Percentiles rank a stretch among this genome's conserved stretches.
phyloP scores from a whole-genome alignment of 1,284 basidiomycete species.

The Microbotryomycetes sp. region DNA sequence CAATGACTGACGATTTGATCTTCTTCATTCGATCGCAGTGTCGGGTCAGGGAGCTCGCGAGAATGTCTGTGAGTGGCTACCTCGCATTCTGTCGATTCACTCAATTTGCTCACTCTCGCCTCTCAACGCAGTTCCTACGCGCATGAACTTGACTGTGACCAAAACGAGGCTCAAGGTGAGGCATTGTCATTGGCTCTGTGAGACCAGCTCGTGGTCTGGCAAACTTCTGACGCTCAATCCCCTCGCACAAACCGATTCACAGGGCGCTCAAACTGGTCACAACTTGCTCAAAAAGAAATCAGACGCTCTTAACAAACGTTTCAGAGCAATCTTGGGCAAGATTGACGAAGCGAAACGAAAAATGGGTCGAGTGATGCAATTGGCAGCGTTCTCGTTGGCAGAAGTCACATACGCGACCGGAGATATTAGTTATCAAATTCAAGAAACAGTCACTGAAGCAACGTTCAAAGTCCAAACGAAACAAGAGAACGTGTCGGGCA shows the following conservation, averaged over 20 bases:
- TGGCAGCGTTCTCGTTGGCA: slow-evolving; percentile 95
- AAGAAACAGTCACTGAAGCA: slow-evolving; percentile 62
- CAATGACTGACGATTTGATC: too few species aligned
- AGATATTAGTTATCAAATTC: slow-evolving; percentile 92
- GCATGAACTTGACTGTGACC: slow-evolving; percentile 68
- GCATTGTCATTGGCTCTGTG: slow-evolving; percentile 55
- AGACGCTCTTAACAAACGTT: slow-evolving; percentile 38
- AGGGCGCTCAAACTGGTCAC: slow-evolving; percentile 94
- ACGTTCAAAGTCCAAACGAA: slow-evolving; percentile 88
- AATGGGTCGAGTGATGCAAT: slow-evolving; percentile 98
- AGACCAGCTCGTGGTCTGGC: background rate
- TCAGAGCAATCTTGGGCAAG: slow-evolving; percentile 44
- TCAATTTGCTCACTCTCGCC: background rate
- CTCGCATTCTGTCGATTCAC: background rate
- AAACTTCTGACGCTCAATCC: background rate
- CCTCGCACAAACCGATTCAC: too few species aligned
- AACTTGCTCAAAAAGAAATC: slow-evolving; percentile 93
- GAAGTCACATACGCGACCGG: slow-evolving; percentile 97
- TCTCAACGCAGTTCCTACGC: slow-evolving; percentile 36
- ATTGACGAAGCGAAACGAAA: slow-evolving; percentile 94
- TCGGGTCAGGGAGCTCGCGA: slow-evolving; percentile 29
- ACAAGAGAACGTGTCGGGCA: slow-evolving; percentile 98
- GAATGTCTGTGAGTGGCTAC: slow-evolving; percentile 27
- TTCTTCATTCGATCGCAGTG: too few species aligned
- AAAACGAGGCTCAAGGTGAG: slow-evolving; percentile 91